These are phyloP conservation scores for Penstemon eatonii DNA, from an alignment of 257 asterid species.

Conservation along the genomic window DNA sequence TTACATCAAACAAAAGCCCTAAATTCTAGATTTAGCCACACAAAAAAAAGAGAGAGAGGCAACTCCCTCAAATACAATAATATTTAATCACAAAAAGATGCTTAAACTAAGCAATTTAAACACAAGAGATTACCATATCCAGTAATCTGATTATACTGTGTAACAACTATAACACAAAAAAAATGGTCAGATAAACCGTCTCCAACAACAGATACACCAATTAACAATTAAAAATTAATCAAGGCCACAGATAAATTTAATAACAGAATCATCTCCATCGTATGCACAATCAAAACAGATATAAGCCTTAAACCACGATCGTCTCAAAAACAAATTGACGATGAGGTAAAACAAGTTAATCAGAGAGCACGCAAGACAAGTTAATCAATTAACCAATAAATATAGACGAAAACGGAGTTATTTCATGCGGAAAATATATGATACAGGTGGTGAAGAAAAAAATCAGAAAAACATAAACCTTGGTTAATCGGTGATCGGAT, in stretches of 20 bases:
- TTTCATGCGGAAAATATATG: background rate
- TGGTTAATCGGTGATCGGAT: slow-evolving; percentile 18
- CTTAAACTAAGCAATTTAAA: background rate
- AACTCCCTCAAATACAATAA: background rate
- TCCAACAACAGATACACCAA: slow-evolving; percentile 12
- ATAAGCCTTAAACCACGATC: background rate
- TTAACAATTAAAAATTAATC: background rate
- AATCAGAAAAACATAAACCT: background rate
- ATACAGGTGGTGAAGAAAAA: background rate
- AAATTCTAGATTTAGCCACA: too few relatives aligned
- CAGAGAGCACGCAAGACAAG: background rate
- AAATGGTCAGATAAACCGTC: background rate
- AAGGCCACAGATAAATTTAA: background rate
- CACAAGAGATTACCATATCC: background rate
- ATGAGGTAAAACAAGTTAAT: background rate
- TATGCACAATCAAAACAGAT: background rate
- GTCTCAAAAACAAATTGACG: background rate
- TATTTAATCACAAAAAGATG: background rate
- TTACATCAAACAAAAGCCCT: too few relatives aligned
- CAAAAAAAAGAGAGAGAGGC: too few relatives aligned
- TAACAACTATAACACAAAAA: background rate
- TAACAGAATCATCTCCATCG: slow-evolving; percentile 11
- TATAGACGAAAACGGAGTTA: background rate
- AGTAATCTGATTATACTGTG: background rate
- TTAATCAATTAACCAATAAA: slow-evolving; percentile 2